phyloP scores from a whole-genome alignment of 371 early-diverging fungal genomes.

The Blyttiomyces sp. region DNA sequence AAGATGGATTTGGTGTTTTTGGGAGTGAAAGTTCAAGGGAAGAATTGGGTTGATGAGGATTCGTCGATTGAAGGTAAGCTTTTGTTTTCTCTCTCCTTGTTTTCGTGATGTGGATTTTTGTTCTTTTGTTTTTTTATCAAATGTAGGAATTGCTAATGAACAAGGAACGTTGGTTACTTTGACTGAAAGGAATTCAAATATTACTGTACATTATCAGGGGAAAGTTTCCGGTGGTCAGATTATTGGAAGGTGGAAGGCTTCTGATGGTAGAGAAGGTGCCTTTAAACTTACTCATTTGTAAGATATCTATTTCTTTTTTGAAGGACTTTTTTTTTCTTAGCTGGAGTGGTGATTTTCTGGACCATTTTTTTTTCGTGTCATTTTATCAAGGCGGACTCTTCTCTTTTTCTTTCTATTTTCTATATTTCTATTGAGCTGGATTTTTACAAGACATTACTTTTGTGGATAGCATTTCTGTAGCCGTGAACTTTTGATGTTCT shows the following conservation, averaged over 20 bases:
- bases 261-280: constrained; percentile 14
- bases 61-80: not conserved
- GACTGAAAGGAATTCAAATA: not conserved
- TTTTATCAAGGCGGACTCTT: too few relatives aligned
- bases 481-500: too few relatives aligned
- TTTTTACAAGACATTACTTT: too few relatives aligned
- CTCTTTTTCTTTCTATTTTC: too few relatives aligned
- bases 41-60: constrained; percentile 9
- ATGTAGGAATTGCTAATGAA: not conserved
- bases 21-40: constrained; percentile 5
- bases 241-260: constrained; percentile 8
- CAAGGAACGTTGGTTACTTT: not conserved
- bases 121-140: not conserved
- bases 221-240: constrained; percentile 15
- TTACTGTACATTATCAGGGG: constrained; percentile 5
- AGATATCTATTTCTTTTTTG: too few relatives aligned
- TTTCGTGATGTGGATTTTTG: not conserved
- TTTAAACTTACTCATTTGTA: constrained; percentile 12
- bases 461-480: too few relatives aligned
- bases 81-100: too few relatives aligned
- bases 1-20: constrained; percentile 1
- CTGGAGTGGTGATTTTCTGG: too few relatives aligned
- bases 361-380: too few relatives aligned
- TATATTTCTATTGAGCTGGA: too few relatives aligned
- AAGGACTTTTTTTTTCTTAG: too few relatives aligned